Conservation (phyloP, 1,139 yeast species). For the Suhomyces maxii region DNA sequence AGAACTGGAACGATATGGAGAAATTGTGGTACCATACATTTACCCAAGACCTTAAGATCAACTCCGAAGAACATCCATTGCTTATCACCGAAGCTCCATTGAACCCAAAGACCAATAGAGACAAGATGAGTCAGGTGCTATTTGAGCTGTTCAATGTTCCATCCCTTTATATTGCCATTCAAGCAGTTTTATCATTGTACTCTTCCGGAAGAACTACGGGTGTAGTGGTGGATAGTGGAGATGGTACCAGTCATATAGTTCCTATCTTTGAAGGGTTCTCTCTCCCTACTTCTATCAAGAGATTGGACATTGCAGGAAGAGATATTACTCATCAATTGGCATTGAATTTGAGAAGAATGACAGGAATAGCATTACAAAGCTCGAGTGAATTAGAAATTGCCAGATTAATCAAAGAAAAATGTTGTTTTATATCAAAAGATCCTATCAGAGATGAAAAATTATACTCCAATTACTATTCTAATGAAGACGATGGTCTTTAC, state of each 20-base stretch:
- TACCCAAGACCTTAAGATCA: slow-evolving; percentile 54
- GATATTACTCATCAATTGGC: slow-evolving; percentile 80
- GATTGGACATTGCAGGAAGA: slow-evolving; percentile 84
- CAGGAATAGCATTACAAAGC: slow-evolving; percentile 61
- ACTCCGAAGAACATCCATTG: slow-evolving; percentile 56
- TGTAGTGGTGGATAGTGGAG: slow-evolving; percentile 85
- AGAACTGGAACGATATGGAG: slow-evolving; percentile 87
- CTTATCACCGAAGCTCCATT: slow-evolving; percentile 88
- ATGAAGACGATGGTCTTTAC: slow-evolving; percentile 20
- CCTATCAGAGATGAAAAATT: slow-evolving; percentile 66
- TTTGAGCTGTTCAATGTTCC: slow-evolving; percentile 89
- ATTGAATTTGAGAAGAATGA: slow-evolving; percentile 58
- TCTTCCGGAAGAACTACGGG: slow-evolving; percentile 93
- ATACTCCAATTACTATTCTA: slow-evolving; percentile 36
- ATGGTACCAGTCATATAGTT: slow-evolving; percentile 85
- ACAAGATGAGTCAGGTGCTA: slow-evolving; percentile 69
- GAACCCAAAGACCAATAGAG: slow-evolving; percentile 72
- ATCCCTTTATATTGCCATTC: slow-evolving; percentile 78
- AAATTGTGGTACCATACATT: slow-evolving; percentile 68
- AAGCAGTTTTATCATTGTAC: slow-evolving; percentile 81
- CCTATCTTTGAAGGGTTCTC: slow-evolving; percentile 91
- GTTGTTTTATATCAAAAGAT: slow-evolving; percentile 70
- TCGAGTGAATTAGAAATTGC: slow-evolving; percentile 85
- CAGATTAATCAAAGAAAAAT: slow-evolving; percentile 70
- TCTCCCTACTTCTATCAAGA: slow-evolving; percentile 66